phyloP scores from a whole-genome alignment of 148 eudicot species.

The Tetragonia tetragonoides region DNA sequence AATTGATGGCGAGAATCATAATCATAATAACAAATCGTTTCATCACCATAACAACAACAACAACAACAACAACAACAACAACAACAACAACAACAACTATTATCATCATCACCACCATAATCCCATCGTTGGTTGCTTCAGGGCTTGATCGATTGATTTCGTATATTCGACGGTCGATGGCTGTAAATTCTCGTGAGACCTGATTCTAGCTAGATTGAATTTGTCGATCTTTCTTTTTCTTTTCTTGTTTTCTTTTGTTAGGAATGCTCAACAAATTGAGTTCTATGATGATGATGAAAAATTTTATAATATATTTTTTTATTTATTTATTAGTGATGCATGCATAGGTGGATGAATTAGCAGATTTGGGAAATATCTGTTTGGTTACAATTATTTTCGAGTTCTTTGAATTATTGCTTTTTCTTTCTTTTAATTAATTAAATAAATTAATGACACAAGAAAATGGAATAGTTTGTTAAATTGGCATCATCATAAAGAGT shows the following conservation, averaged over 20 bases:
- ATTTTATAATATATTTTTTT: too few species aligned
- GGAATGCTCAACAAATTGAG: too few species aligned
- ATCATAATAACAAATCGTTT: not conserved
- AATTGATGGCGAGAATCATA: constrained; percentile 32
- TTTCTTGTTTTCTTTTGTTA: constrained; percentile 3
- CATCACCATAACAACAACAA: constrained; percentile 13
- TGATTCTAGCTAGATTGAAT: not conserved
- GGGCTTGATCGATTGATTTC: constrained; percentile 28
- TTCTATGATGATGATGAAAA: too few species aligned
- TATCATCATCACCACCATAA: constrained; percentile 24
- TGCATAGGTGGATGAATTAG: too few species aligned
- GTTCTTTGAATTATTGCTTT: too few species aligned
- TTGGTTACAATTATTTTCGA: too few species aligned
- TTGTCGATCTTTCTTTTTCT: not conserved
- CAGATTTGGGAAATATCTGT: too few species aligned
- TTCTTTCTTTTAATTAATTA: too few species aligned
- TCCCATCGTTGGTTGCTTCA: constrained; percentile 45
- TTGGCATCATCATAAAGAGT: not conserved
- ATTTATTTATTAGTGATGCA: not conserved
- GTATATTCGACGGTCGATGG: not conserved
- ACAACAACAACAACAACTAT: constrained; percentile 1
- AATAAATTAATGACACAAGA: not conserved
- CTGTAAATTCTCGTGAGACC: too few species aligned
- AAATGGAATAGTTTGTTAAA: not conserved
- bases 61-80: constrained; percentile 18